phyloP scores from a whole-genome alignment of 176 grass and related monocot species.

The Raddia distichophylla region DNA sequence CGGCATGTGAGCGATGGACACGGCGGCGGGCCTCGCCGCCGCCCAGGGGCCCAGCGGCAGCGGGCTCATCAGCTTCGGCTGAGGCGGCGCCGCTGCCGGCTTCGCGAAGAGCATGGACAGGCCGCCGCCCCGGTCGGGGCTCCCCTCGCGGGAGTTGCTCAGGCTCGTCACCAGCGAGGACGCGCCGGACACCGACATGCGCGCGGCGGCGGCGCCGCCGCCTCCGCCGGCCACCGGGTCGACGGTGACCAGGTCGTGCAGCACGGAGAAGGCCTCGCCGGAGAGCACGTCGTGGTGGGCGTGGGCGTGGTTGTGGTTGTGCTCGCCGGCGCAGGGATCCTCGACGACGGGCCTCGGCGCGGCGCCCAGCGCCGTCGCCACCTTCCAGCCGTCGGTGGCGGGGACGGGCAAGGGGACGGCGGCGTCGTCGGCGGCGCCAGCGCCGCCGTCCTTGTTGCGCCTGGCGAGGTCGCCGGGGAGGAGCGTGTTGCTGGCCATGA shows the following conservation, averaged over 20 bases:
- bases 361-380: background rate
- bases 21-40: conserved; percentile 52
- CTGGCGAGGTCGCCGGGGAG: conserved; percentile 75
- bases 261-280: conserved; percentile 47
- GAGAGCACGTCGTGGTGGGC: conserved; percentile 36
- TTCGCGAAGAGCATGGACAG: conserved; percentile 85
- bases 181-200: conserved; percentile 46
- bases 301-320: background rate
- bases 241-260: conserved; percentile 51
- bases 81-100: background rate
- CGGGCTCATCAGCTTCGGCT: conserved; percentile 51
- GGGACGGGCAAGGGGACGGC: no score
- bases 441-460: conserved; percentile 50
- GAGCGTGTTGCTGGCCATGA: conserved; percentile 97
- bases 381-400: conserved; percentile 18
- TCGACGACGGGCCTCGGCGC: background rate
- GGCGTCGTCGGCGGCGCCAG: no score
- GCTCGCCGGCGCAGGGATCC: background rate
- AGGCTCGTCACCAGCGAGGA: conserved; percentile 59
- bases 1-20: conserved; percentile 92
- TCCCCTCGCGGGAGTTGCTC: conserved; percentile 71
- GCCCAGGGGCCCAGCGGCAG: conserved; percentile 68
- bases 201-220: background rate
- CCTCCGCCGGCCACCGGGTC: conserved; percentile 10
- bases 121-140: conserved; percentile 62